Evolutionary conservation across 2,329 filamentous ascomycete species (phyloP), one percentile per base, ranked within the genome.

Genomic region (Aureobasidium sp.): DNA sequence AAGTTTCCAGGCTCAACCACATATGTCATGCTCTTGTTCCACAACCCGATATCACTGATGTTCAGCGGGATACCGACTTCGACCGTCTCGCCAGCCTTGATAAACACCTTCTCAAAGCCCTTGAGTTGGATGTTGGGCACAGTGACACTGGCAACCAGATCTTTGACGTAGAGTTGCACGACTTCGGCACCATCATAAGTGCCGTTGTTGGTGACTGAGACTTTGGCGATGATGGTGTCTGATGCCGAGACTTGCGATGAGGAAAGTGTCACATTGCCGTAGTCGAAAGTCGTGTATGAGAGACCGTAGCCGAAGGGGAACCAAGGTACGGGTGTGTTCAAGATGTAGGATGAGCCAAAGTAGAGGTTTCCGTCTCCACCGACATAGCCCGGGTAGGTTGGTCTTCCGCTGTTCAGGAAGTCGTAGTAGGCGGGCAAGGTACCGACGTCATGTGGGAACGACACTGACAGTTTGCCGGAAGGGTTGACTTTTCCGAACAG

Each of bases 1-100:
- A 88, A 89, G 35, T 83, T 76, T 1, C 85, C 85, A 3, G 79
- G 78, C 73, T 89, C 86, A 32, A 89, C 84, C 21, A 86, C 82
- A 66, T 88, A 88, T 65, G 83, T 70, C 81, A 87, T 85, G 29
- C 68, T 71, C 11, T 68, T 60, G 63, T 80, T 71, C 79, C 79
- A 83, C 6, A 83, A 61, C 0, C 79, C 79, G 58, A 80, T 65
- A 42, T 78, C 71, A 17, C 64, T 60, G 3, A 81, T 71, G 25
- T 74, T 62, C 17, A 83, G 61, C 16, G 76, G 71, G 22, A 85
- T 71, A 29, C 69, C 62, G 0, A 79, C 74, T 30, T 69, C 77
- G 57, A 77, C 71, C 1, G 78, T 84, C 64, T 80, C 72, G 0
- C 82, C 83, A 2, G 81, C 78, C 51, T 75, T 74, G 54, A 86